Conservation (phyloP, 2,329 filamentous ascomycete genomes). For the Penicillium sumatraense region DNA sequence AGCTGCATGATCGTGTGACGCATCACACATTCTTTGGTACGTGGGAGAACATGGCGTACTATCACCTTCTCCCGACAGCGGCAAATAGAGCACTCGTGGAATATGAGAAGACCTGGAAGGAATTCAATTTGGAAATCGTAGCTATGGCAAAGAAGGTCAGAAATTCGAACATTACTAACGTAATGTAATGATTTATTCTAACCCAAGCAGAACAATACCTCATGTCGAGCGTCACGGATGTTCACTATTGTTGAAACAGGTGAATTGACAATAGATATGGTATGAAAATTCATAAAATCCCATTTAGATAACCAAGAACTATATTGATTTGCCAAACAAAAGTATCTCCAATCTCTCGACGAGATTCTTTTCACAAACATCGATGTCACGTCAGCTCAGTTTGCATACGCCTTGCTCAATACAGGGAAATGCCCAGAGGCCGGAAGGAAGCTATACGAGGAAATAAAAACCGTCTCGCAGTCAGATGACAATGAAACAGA, state of each 20-base stretch:
- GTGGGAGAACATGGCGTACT: neutral
- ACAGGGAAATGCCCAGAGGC: neutral
- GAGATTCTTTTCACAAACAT: constrained; percentile 3
- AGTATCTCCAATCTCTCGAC: constrained; percentile 1
- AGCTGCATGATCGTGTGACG: neutral
- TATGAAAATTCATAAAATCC: too few relatives aligned
- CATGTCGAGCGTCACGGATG: neutral
- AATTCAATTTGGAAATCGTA: neutral
- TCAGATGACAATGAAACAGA: neutral
- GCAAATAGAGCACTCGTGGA: neutral
- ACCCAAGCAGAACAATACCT: neutral
- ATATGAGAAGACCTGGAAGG: neutral
- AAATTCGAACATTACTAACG: too few relatives aligned
- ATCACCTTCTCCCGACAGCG: neutral
- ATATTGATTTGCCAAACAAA: neutral
- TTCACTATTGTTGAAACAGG: neutral
- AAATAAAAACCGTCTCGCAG: neutral
- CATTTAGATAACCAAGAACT: too few relatives aligned
- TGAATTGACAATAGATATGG: neutral
- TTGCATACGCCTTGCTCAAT: neutral
- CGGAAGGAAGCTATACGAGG: neutral
- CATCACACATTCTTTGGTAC: neutral
- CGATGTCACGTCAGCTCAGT: neutral
- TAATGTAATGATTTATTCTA: neutral
- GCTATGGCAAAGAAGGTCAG: neutral